These are phyloP conservation scores for Vaccinium corymbosum DNA, from an alignment of 148 eudicot species.

Conservation along the genomic window DNA sequence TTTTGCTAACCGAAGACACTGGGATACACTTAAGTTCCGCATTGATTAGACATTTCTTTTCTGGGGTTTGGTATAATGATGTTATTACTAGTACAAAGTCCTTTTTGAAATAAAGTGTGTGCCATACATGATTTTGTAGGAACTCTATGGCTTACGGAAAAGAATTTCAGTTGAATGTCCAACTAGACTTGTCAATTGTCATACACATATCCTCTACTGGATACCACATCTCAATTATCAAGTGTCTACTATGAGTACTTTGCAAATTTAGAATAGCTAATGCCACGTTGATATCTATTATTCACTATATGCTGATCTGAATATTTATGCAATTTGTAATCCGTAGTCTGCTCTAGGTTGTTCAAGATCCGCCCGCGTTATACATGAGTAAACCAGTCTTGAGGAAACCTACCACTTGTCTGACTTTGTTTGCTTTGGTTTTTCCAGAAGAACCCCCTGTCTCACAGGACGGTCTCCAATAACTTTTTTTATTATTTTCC, in stretches of 20 bases:
- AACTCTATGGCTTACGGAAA: background rate
- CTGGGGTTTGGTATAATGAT: background rate
- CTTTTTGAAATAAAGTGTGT: background rate
- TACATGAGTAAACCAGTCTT: background rate
- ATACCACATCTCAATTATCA: background rate
- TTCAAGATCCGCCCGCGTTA: background rate
- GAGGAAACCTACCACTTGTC: background rate
- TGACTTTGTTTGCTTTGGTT: no score
- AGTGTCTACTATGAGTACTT: no score
- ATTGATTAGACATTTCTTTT: background rate
- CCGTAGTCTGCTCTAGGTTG: background rate
- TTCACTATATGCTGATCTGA: background rate
- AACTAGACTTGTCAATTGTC: background rate
- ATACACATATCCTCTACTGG: background rate
- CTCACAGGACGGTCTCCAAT: no score
- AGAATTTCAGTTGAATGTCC: background rate
- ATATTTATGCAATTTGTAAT: background rate
- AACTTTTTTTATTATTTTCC: background rate
- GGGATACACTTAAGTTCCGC: background rate
- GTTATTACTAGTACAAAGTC: background rate
- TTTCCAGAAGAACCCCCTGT: no score
- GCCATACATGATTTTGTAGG: background rate
- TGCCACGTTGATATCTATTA: background rate
- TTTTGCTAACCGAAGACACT: no score
- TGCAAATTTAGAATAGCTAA: background rate